These are phyloP conservation scores for Stephania yunnanensis DNA, from an alignment of 164 flowering plant species.

Conservation along the genomic window DNA sequence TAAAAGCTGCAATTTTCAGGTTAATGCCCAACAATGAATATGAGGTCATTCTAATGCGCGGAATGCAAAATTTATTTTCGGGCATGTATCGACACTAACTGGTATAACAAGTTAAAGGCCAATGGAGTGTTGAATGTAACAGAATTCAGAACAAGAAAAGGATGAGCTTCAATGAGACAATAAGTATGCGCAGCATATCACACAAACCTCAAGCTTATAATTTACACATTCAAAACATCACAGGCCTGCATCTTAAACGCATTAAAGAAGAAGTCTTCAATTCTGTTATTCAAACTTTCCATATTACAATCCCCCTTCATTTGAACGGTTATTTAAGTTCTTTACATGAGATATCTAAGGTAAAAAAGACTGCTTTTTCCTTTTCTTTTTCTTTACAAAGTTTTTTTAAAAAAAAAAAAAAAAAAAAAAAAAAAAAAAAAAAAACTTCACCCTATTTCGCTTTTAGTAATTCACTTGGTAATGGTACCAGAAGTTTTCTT, in stretches of 20 bases:
- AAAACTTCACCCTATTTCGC: neutral
- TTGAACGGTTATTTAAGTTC: neutral
- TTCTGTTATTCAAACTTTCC: neutral
- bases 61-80: no score
- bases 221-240: neutral
- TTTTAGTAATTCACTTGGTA: neutral
- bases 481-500: constrained; percentile 14
- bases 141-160: neutral
- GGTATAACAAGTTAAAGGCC: no score
- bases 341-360: neutral
- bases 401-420: no score
- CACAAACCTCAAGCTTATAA: neutral
- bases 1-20: no score
- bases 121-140: neutral
- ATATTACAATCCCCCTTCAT: neutral
- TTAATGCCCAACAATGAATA: no score
- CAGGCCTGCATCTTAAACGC: neutral
- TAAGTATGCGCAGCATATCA: neutral
- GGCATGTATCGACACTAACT: no score
- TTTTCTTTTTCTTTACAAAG: neutral
- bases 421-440: no score
- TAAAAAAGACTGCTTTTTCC: neutral
- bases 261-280: neutral
- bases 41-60: no score
- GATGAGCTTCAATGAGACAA: neutral